Evolutionary conservation across 1,284 basidiomycete species (phyloP).

Genomic region (Waitea zeae): DNA sequence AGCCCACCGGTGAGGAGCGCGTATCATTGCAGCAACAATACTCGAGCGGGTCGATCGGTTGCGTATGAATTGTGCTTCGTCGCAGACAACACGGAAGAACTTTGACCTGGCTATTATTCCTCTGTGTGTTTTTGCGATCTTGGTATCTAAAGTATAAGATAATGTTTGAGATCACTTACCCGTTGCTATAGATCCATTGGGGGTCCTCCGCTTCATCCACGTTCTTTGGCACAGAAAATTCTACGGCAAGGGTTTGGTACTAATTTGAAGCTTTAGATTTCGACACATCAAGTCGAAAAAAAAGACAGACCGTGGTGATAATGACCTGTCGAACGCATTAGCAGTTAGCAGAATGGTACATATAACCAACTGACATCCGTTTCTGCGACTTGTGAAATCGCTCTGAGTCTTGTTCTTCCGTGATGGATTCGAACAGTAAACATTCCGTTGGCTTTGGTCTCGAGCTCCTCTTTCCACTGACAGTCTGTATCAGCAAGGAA

Average conservation of each 20-base stretch:
- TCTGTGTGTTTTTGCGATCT: slow-evolving; percentile 16
- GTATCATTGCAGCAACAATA: slow-evolving; percentile 34
- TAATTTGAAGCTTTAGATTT: too few relatives aligned
- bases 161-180: slow-evolving; percentile 16
- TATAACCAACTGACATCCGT: slow-evolving; percentile 30
- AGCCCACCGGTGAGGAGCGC: slow-evolving; percentile 49
- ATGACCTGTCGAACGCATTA: slow-evolving; percentile 28
- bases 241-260: slow-evolving; percentile 41
- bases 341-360: slow-evolving; percentile 3
- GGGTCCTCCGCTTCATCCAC: slow-evolving; percentile 25
- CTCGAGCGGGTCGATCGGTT: slow-evolving; percentile 47
- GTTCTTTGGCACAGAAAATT: slow-evolving; percentile 31
- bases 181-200: slow-evolving; percentile 27
- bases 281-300: too few relatives aligned
- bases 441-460: slow-evolving; percentile 43
- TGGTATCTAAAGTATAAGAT: slow-evolving; percentile 3
- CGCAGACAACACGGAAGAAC: slow-evolving; percentile 46
- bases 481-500: neutral
- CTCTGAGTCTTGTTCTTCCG: slow-evolving; percentile 45
- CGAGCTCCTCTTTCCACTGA: slow-evolving; percentile 56
- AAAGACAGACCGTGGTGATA: too few relatives aligned
- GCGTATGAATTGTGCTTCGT: slow-evolving; percentile 57
- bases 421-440: slow-evolving; percentile 49
- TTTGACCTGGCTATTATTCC: slow-evolving; percentile 34
- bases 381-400: slow-evolving; percentile 21